Conservation (phyloP, 306 rosid genomes). For the Vigna trinervia region DNA sequence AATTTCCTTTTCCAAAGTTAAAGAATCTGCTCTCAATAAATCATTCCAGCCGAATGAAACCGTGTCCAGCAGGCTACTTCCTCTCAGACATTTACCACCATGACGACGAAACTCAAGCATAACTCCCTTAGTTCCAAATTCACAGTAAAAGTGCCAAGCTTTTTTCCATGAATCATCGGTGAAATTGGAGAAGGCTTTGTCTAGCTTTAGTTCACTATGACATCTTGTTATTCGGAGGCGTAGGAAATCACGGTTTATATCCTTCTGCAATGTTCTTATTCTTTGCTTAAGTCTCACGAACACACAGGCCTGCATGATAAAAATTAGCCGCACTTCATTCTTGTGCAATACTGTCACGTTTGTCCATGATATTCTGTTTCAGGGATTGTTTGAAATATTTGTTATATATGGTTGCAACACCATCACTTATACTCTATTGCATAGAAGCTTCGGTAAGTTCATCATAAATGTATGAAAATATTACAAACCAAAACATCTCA, state of each 20-base stretch:
- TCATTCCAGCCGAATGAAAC: conserved; percentile 76
- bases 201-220: conserved; percentile 79
- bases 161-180: conserved; percentile 65
- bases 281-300: conserved; percentile 62
- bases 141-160: conserved; percentile 91
- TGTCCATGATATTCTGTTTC: conserved; percentile 2
- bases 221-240: conserved; percentile 72
- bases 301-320: conserved; percentile 69
- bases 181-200: conserved; percentile 60
- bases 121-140: conserved; percentile 91
- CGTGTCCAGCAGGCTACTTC: conserved; percentile 55
- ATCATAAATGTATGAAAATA: conserved; percentile 5
- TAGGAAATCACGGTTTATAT: conserved; percentile 51
- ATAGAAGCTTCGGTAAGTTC: conserved; percentile 24
- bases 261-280: conserved; percentile 54
- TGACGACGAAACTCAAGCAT: conserved; percentile 56
- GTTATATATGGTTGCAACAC: conserved; percentile 14
- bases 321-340: conserved; percentile 32
- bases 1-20: conserved; percentile 65
- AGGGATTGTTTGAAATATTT: conserved; percentile 4
- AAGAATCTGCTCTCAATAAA: conserved; percentile 75
- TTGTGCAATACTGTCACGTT: conserved; percentile 10
- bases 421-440: conserved; percentile 18
- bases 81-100: conserved; percentile 69
- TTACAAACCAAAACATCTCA: conserved; percentile 3